Percentiles rank a stretch among this genome's conserved stretches.
phyloP scores from a whole-genome alignment of 1,139 yeast genomes.

The Waltiozyma sp. region DNA sequence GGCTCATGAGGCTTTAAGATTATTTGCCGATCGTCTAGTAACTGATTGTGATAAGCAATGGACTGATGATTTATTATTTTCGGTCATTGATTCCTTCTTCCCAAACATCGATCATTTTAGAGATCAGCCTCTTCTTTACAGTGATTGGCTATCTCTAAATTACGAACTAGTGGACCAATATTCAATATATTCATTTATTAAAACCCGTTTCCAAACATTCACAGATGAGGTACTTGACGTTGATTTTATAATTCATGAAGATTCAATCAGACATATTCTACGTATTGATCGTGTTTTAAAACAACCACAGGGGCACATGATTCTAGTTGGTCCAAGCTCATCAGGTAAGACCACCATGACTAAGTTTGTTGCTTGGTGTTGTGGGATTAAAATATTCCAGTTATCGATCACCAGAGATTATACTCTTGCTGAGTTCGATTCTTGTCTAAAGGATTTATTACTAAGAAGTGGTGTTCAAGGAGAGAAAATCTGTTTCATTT shows the following conservation, averaged over 20 bases:
- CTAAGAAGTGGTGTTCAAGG: constrained; percentile 40
- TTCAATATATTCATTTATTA: constrained; percentile 43
- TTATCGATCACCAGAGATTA: constrained; percentile 48
- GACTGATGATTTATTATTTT: constrained; percentile 36
- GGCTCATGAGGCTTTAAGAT: constrained; percentile 73
- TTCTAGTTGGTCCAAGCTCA: constrained; percentile 76
- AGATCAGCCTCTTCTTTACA: constrained; percentile 45
- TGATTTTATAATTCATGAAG: constrained; percentile 55
- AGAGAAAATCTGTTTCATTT: constrained; percentile 57
- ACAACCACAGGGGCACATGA: constrained; percentile 86
- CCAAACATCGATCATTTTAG: constrained; percentile 33
- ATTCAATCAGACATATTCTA: constrained; percentile 62
- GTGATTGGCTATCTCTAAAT: constrained; percentile 62
- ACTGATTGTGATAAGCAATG: constrained; percentile 35
- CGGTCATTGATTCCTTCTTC: constrained; percentile 31
- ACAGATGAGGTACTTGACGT: constrained; percentile 67
- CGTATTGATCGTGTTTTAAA: constrained; percentile 74
- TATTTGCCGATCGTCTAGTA: constrained; percentile 66
- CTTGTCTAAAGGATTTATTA: constrained; percentile 45
- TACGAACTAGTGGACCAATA: constrained; percentile 46
- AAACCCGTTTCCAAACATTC: constrained; percentile 58
- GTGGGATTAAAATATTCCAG: constrained; percentile 57
- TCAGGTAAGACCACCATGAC: constrained; percentile 74
- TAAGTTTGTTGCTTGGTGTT: constrained; percentile 86
- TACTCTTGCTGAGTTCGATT: constrained; percentile 55